These are phyloP conservation scores for Xerophyta viscosa DNA, from an alignment of 106 monocot genomes.

Conservation along the genomic window DNA sequence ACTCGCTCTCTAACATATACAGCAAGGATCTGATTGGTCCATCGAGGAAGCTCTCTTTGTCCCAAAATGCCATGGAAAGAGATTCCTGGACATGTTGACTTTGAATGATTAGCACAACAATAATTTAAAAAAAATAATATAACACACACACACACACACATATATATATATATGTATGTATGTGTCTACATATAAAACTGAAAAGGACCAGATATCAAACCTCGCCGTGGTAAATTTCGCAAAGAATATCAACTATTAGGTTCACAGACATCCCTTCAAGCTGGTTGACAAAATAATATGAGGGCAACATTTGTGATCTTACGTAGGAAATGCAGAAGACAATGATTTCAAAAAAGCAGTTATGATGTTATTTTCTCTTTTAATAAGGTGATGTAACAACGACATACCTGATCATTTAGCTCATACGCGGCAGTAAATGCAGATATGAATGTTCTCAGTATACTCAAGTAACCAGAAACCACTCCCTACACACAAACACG, in stretches of 20 bases:
- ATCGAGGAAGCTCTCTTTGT: conserved; percentile 85
- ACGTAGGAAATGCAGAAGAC: no score
- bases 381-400: no score
- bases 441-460: conserved; percentile 79
- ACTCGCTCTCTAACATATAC: conserved; percentile 71
- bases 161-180: no score
- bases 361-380: no score
- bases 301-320: no score
- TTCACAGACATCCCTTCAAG: conserved; percentile 24
- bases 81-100: conserved; percentile 52
- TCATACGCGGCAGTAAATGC: conserved; percentile 93
- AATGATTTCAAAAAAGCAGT: no score
- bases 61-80: conserved; percentile 92
- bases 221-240: conserved; percentile 72
- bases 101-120: background rate
- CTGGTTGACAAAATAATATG: conserved; percentile 32
- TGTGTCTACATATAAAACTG: no score
- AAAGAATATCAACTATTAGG: conserved; percentile 60
- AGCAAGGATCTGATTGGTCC: conserved; percentile 88
- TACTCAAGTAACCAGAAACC: conserved; percentile 69
- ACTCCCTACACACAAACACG: conserved; percentile 46
- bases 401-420: conserved; percentile 63
- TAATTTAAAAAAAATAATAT: no score
- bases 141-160: no score
- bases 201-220: conserved; percentile 26